Conservation (phyloP, 495 filamentous ascomycete genomes). For the Trypethelium eluteriae region DNA sequence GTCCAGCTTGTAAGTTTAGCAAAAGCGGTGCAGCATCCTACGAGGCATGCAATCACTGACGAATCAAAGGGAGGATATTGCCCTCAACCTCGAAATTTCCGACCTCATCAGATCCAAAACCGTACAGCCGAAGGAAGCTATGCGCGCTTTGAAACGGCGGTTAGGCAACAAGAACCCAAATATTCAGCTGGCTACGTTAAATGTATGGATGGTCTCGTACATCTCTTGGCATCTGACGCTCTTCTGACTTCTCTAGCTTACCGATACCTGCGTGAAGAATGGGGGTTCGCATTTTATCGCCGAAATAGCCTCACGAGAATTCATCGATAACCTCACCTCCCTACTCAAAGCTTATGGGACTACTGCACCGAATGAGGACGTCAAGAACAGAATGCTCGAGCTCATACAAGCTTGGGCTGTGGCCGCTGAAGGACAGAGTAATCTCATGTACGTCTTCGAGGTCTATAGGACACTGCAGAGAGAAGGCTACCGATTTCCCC, state of each 20-base stretch:
- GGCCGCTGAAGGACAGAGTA: conserved; percentile 76
- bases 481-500: conserved; percentile 86
- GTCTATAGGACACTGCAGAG: conserved; percentile 71
- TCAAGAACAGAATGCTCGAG: conserved; percentile 83
- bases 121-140: conserved; percentile 92
- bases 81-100: conserved; percentile 93
- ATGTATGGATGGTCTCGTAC: conserved; percentile 45
- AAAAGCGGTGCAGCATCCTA: neutral
- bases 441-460: conserved; percentile 77
- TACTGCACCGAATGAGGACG: conserved; percentile 70
- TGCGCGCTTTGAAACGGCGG: conserved; percentile 87
- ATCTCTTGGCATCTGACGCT: neutral
- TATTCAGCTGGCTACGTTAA: conserved; percentile 83
- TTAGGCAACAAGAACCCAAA: conserved; percentile 97
- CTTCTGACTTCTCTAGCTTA: conserved; percentile 49
- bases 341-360: conserved; percentile 72
- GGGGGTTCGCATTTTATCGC: conserved; percentile 91
- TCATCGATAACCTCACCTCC: conserved; percentile 94
- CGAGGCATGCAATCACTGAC: conserved; percentile 17
- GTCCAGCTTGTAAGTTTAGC: conserved; percentile 67
- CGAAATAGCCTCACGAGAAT: conserved; percentile 93
- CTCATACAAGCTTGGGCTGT: conserved; percentile 90
- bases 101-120: conserved; percentile 94
- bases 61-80: conserved; percentile 76
- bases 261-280: conserved; percentile 98